Evolutionary conservation across 1,139 yeast species (phyloP).

Genomic region (Kluyveromyces sp.): DNA sequence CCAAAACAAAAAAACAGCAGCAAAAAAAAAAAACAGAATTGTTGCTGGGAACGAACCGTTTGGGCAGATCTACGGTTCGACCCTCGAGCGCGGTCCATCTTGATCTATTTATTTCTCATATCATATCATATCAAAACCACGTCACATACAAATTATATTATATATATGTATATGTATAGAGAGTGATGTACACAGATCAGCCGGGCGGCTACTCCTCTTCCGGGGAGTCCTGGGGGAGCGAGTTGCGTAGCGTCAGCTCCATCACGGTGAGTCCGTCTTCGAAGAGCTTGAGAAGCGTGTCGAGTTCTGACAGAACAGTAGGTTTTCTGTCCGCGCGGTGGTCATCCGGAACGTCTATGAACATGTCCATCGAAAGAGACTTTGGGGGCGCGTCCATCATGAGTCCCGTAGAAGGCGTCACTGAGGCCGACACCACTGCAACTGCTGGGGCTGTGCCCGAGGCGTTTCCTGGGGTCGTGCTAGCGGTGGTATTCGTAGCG

Average conservation of each 20-base stretch:
- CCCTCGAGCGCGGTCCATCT: not conserved
- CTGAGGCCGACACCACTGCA: not conserved
- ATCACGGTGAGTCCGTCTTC: slow-evolving; percentile 27
- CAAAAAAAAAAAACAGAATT: too few relatives aligned
- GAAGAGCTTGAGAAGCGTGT: slow-evolving; percentile 21
- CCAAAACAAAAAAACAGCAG: not conserved
- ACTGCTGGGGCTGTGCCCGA: not conserved
- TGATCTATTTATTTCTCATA: too few relatives aligned
- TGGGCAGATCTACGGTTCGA: not conserved
- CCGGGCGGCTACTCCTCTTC: not conserved
- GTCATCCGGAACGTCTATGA: slow-evolving; percentile 20
- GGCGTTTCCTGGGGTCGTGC: not conserved
- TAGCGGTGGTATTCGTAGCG: not conserved
- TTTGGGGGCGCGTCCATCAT: slow-evolving; percentile 25
- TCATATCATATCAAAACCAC: too few relatives aligned
- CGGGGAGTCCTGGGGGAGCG: slow-evolving; percentile 5
- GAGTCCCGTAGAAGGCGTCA: slow-evolving; percentile 1
- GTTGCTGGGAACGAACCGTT: too few relatives aligned
- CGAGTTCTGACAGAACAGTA: slow-evolving; percentile 24
- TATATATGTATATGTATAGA: not conserved
- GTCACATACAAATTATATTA: not conserved
- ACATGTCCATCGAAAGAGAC: slow-evolving; percentile 22
- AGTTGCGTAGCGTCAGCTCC: slow-evolving; percentile 22
- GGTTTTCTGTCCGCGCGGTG: slow-evolving; percentile 22
- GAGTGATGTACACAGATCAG: not conserved